Base-by-base conservation (phyloP, 805 yeast species). In the Candida dendrica region DNA sequence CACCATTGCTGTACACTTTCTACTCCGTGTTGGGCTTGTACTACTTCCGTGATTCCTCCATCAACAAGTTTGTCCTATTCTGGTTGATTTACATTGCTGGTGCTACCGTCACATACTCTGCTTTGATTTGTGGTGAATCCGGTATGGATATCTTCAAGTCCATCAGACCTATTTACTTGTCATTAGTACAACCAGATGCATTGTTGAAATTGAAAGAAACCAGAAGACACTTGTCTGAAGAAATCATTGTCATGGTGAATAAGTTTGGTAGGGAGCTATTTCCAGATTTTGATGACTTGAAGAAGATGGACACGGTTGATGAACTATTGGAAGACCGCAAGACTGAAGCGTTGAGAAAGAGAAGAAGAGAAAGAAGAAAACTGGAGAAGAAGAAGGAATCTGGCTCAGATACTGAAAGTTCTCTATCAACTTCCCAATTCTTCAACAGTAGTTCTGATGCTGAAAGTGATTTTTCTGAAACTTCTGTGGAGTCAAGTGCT, bases 61-160 rank as follows among this genome's bases (percentile, higher is more conserved):
- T 60, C 47, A 58, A 60, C 44, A 64, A 59, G 42, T 49, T 64
- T 27, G 44, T 40, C 37, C 43, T 42, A 32, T 61, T 46, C 44
- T 65, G 41, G 58, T 63, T 73, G 51, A 62, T 81, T 19, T 85
- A 86, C 60, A 51, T 79, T n/a, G 62, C 78, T 18, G 81, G 93
- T 41, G 87, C 75, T 1, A 58, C 73, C 24, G 79, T 91, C 14
- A 86, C 97, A 0, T 91, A 86, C 55, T 80, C 95, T n/a, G 96
- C 98, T 0, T 71, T 93, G 50, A 71, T 87, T 22, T 79, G 88
- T 44, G 98, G 98, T 41, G 98, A 93, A 57, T 84, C 81, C 45
- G 98, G 98, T 30, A 74, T 87, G 79, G 98, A 91, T 58, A 72
- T 85, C 38, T 74, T 84, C 59, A 88, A 88, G 58, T 81, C 95